Percentiles rank a stretch among this genome's conserved stretches.
Conservation (phyloP, 805 yeast species). For the Candida vaughaniae region DNA sequence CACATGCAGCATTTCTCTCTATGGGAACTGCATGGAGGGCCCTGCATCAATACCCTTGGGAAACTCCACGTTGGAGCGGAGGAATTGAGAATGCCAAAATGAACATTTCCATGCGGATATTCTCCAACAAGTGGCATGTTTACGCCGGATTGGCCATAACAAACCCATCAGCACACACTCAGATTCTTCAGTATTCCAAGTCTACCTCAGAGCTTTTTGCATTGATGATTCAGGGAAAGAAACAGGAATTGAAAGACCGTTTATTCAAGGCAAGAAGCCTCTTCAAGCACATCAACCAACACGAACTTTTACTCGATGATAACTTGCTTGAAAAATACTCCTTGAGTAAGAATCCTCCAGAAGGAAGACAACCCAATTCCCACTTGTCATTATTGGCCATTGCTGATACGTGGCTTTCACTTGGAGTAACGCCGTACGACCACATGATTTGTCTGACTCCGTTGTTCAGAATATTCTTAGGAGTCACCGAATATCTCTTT, state of each 20-base stretch:
- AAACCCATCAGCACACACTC: slow-evolving; percentile 91
- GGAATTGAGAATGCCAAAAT: slow-evolving; percentile 96
- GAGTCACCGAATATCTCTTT: slow-evolving; percentile 90
- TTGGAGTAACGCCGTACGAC: slow-evolving; percentile 88
- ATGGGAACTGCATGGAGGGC: slow-evolving; percentile 98
- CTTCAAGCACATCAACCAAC: slow-evolving; percentile 64
- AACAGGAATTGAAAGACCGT: slow-evolving; percentile 56
- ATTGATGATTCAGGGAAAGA: slow-evolving; percentile 71
- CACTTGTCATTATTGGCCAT: slow-evolving; percentile 87
- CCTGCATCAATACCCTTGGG: slow-evolving; percentile 88
- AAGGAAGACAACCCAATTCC: slow-evolving; percentile 73
- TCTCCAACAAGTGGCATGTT: slow-evolving; percentile 95
- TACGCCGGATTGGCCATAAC: slow-evolving; percentile 97
- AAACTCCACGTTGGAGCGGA: slow-evolving; percentile 78
- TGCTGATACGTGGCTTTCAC: slow-evolving; percentile 88
- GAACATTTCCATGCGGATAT: slow-evolving; percentile 87
- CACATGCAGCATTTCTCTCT: slow-evolving; percentile 94
- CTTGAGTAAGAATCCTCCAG: slow-evolving; percentile 67
- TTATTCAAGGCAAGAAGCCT: slow-evolving; percentile 70
- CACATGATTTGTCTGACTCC: slow-evolving; percentile 98
- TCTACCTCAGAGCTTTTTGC: slow-evolving; percentile 82
- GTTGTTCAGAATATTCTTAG: slow-evolving; percentile 81
- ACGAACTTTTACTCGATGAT: slow-evolving; percentile 73
- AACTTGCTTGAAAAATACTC: slow-evolving; percentile 76
- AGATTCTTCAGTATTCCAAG: slow-evolving; percentile 83